phyloP scores from a whole-genome alignment of 2,329 filamentous ascomycete genomes.

The Curvularia hawaiiensis region DNA sequence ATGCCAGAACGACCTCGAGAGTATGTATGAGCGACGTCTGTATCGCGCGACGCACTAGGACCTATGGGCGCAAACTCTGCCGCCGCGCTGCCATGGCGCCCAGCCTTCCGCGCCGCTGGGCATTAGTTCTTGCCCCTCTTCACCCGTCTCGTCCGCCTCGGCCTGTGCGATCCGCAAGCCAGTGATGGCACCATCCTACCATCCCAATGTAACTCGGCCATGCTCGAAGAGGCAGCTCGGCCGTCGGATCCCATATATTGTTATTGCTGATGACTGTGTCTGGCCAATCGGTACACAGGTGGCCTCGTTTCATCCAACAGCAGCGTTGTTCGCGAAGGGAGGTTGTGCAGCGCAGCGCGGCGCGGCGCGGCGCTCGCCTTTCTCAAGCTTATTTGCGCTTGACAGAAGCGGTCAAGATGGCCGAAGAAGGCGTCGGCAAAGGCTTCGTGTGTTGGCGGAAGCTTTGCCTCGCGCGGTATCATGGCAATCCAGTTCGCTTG shows the following conservation, averaged over 20 bases:
- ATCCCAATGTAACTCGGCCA: constrained; percentile 15
- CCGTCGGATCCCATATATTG: constrained; percentile 2
- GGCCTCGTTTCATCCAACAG: background rate
- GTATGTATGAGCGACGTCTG: background rate
- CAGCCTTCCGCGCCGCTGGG: constrained; percentile 19
- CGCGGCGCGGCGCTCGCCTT: background rate
- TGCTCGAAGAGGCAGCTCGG: constrained; percentile 26
- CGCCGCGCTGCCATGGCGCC: constrained; percentile 22
- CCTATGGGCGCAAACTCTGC: constrained; percentile 5
- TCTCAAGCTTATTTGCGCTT: constrained; percentile 9
- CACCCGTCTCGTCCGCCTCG: constrained; percentile 6
- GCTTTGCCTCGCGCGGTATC: constrained; percentile 9
- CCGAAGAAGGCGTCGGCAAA: constrained; percentile 7
- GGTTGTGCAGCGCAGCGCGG: background rate
- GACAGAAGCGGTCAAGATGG: constrained; percentile 11
- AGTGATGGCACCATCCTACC: constrained; percentile 8
- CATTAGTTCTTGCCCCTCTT: constrained; percentile 5
- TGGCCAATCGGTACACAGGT: background rate
- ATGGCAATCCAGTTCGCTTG: background rate
- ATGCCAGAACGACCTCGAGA: background rate
- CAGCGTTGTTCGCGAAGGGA: background rate
- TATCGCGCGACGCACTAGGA: background rate
- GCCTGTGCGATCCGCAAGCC: constrained; percentile 9
- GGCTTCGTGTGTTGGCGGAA: constrained; percentile 12
- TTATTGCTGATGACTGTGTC: background rate